These are phyloP conservation scores for Zoysia japonica DNA, from an alignment of 176 grass and related monocot species.

Conservation along the genomic window DNA sequence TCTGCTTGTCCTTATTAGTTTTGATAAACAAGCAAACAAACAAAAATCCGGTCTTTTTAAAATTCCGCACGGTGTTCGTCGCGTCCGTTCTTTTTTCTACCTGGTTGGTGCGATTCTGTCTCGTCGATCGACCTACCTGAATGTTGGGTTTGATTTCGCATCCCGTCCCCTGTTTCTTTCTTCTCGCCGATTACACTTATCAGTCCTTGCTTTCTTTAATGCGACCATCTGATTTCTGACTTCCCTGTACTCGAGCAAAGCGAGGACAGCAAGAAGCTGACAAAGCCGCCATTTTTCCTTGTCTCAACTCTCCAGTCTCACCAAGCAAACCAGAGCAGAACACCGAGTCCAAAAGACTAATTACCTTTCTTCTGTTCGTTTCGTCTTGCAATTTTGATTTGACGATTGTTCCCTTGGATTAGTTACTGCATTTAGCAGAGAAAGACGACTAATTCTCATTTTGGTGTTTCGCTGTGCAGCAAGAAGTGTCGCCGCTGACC, in stretches of 20 bases:
- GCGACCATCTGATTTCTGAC: constrained; percentile 19
- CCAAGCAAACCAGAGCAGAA: not conserved
- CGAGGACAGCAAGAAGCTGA: constrained; percentile 44
- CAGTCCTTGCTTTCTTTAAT: constrained; percentile 31
- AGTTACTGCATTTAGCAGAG: too few species aligned
- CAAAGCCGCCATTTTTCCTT: constrained; percentile 21
- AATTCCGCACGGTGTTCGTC: not conserved
- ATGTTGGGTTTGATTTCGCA: constrained; percentile 35
- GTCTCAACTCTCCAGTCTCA: not conserved
- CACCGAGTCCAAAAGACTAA: not conserved
- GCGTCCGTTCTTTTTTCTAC: not conserved
- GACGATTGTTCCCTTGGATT: not conserved
- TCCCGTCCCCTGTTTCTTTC: not conserved
- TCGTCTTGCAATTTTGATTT: not conserved
- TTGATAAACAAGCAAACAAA: not conserved
- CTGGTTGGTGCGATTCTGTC: not conserved
- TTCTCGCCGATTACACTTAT: not conserved
- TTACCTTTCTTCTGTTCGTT: not conserved
- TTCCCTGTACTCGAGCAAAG: constrained; percentile 30
- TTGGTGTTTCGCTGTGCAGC: constrained; percentile 13
- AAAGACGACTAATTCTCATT: not conserved
- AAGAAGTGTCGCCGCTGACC: constrained; percentile 84
- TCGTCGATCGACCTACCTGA: not conserved
- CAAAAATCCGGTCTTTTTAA: constrained; percentile 38
- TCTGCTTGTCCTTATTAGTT: too few species aligned